phyloP scores from a whole-genome alignment of 352 stramenopile genomes.

The Phytophthora sp. region DNA sequence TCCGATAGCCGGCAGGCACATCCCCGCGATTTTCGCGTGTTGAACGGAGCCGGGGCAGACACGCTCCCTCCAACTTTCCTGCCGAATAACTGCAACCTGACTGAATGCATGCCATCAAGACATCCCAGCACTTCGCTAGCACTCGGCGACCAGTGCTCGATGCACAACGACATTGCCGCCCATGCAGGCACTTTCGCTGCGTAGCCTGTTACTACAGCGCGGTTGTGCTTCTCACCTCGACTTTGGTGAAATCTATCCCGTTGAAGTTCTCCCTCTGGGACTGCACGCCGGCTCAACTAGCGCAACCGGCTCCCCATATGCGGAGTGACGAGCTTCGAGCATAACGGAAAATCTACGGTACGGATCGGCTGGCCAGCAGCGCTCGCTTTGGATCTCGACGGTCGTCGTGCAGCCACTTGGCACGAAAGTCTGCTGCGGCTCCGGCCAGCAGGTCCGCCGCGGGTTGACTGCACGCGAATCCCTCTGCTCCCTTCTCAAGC shows the following conservation, averaged over 20 bases:
- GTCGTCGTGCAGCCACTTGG: conserved; percentile 3
- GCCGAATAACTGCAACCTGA: conserved; percentile 4
- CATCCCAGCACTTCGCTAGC: no score
- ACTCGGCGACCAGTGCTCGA: no score
- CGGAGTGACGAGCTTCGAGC: neutral
- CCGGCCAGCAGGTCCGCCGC: neutral
- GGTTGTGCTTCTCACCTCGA: no score
- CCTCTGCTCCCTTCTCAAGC: neutral
- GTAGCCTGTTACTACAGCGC: no score
- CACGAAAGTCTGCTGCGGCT: neutral
- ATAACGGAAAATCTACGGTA: conserved; percentile 13
- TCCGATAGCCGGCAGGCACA: no score
- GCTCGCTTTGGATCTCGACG: neutral
- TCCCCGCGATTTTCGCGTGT: conserved; percentile 13
- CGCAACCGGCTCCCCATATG: neutral
- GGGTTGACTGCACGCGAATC: neutral
- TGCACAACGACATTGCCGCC: no score
- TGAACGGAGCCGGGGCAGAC: conserved; percentile 15
- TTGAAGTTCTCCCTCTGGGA: no score
- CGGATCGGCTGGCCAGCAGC: conserved; percentile 10
- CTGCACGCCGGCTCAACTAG: conserved; percentile 4
- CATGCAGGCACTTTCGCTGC: no score
- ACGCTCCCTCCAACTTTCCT: neutral
- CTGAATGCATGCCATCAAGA: no score
- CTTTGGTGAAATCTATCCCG: no score